Evolutionary conservation across 176 grass and related monocot genomes (phyloP).

Genomic region (Avena atlantica): DNA sequence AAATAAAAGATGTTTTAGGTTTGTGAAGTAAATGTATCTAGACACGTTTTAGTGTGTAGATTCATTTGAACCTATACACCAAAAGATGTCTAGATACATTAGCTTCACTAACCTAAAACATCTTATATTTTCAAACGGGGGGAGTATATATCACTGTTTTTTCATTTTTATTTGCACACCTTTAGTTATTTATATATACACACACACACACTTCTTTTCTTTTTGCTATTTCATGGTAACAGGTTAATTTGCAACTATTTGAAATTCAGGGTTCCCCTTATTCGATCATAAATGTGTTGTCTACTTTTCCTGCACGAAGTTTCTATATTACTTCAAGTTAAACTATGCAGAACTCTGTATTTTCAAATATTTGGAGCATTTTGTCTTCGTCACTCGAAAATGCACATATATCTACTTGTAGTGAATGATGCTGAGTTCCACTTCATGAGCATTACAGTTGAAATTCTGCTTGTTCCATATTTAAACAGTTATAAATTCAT

Average conservation of each 20-base stretch:
- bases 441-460: conserved; percentile 15
- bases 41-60: no score
- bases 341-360: neutral
- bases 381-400: conserved; percentile 35
- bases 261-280: neutral
- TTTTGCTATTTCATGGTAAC: conserved; percentile 24
- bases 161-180: conserved; percentile 1
- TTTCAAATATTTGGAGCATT: neutral
- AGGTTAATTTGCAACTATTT: neutral
- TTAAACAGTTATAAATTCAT: conserved; percentile 22
- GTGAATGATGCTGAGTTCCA: neutral
- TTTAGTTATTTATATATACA: neutral
- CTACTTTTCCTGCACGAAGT: neutral
- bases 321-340: neutral
- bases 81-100: no score
- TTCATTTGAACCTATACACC: no score
- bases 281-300: neutral
- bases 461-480: conserved; percentile 3
- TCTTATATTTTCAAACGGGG: no score
- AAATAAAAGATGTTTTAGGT: no score
- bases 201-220: neutral
- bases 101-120: no score
- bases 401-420: conserved; percentile 16
- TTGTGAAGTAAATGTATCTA: no score
- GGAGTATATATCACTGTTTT: neutral